A percentile compares a stretch with the other conserved stretches of the same genome.
Evolutionary conservation across 2,329 filamentous ascomycete genomes (phyloP).

Genomic region (Arthrinium puccinioides): DNA sequence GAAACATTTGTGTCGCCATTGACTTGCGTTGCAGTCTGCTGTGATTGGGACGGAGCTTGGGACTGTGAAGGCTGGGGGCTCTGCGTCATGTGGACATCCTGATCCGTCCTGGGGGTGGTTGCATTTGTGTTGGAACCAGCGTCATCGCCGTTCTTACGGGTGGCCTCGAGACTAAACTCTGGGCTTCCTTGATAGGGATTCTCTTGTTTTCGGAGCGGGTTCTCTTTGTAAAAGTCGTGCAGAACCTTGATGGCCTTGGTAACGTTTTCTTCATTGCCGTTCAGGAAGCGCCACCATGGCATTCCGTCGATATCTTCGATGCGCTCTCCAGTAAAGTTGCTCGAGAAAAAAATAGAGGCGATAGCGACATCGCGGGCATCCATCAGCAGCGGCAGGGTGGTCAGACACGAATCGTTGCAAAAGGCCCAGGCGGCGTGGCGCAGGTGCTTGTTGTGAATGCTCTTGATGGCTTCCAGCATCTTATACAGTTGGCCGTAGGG

Average conservation of each 20-base stretch:
- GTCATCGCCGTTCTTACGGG: conserved; percentile 43
- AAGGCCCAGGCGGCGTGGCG: conserved; percentile 90
- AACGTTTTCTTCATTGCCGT: conserved; percentile 64
- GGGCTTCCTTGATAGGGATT: conserved; percentile 43
- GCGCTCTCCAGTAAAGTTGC: conserved; percentile 63
- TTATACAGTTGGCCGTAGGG: conserved; percentile 82
- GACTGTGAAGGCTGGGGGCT: conserved; percentile 29
- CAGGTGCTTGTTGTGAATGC: conserved; percentile 73
- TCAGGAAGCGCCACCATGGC: conserved; percentile 81
- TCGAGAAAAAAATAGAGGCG: conserved; percentile 79
- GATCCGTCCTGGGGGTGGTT: conserved; percentile 40
- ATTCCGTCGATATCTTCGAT: conserved; percentile 70
- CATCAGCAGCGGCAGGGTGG: conserved; percentile 75
- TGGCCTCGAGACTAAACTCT: conserved; percentile 45
- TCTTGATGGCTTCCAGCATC: conserved; percentile 64
- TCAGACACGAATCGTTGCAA: conserved; percentile 83
- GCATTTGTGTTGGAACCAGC: conserved; percentile 40
- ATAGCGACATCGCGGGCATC: conserved; percentile 76
- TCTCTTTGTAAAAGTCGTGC: conserved; percentile 59
- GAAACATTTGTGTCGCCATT: conserved; percentile 8
- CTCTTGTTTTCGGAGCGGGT: conserved; percentile 52
- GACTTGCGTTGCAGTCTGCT: too few species aligned
- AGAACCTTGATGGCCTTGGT: conserved; percentile 69
- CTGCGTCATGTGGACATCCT: conserved; percentile 40
- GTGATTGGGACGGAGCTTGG: neutral